Percentiles rank a stretch among this genome's conserved stretches.
Conservation (phyloP, 768 basidiomycete species). For the Mycena indigotica region DNA sequence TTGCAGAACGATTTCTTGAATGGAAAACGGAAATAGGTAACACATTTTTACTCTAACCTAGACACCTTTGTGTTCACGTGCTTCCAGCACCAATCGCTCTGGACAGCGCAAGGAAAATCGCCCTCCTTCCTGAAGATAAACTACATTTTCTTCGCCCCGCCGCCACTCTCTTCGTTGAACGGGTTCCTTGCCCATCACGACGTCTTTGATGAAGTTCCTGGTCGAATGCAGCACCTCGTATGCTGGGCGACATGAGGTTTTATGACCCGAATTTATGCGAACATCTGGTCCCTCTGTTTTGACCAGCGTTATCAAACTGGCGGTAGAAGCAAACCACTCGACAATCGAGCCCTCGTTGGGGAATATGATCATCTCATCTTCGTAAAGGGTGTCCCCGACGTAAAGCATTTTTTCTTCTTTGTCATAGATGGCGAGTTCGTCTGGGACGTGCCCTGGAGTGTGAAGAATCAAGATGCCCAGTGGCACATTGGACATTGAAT, state of each 20-base stretch:
- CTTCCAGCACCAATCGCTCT: slow-evolving; percentile 47
- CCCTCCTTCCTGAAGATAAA: slow-evolving; percentile 44
- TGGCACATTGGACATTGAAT: slow-evolving; percentile 24
- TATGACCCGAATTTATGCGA: slow-evolving; percentile 53
- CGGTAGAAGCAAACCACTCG: slow-evolving; percentile 49
- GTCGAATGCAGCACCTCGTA: slow-evolving; percentile 45
- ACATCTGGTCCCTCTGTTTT: slow-evolving; percentile 30
- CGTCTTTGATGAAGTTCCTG: slow-evolving; percentile 49
- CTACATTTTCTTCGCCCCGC: slow-evolving; percentile 42
- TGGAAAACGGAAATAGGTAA: slow-evolving; percentile 35
- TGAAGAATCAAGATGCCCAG: slow-evolving; percentile 50
- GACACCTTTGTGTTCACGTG: slow-evolving; percentile 19
- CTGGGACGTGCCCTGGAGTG: slow-evolving; percentile 61
- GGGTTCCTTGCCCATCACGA: slow-evolving; percentile 43
- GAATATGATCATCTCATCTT: slow-evolving; percentile 57
- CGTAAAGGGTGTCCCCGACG: slow-evolving; percentile 60
- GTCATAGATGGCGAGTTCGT: slow-evolving; percentile 59
- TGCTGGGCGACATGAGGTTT: slow-evolving; percentile 47
- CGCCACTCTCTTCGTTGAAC: slow-evolving; percentile 23
- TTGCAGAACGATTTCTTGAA: slow-evolving; percentile 63
- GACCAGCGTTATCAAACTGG: slow-evolving; percentile 47
- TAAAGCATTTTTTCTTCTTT: slow-evolving; percentile 52
- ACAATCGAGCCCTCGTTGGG: slow-evolving; percentile 55
- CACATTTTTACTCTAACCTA: slow-evolving; percentile 40
- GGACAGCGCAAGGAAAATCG: slow-evolving; percentile 53